phyloP scores from a whole-genome alignment of 1,139 yeast genomes.

The Yamadazyma oceani region DNA sequence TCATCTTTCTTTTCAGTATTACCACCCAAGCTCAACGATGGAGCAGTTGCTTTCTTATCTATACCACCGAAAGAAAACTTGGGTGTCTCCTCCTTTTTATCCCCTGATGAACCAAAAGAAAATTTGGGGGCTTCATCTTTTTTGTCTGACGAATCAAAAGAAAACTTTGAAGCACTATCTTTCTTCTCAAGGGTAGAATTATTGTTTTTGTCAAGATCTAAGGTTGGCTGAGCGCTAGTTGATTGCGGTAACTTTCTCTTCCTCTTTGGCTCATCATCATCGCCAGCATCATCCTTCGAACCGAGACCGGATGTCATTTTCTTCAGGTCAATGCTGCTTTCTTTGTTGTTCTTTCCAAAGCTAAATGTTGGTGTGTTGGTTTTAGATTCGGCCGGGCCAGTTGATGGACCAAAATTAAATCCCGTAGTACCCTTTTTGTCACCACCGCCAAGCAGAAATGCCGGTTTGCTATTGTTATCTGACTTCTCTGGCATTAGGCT shows the following conservation, averaged over 20 bases:
- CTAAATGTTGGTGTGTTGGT: conserved; percentile 15
- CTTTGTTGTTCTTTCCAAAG: conserved; percentile 17
- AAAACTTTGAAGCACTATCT: not conserved
- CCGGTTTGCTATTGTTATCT: conserved; percentile 7
- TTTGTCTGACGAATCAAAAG: conserved; percentile 5
- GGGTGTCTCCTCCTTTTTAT: conserved; percentile 21
- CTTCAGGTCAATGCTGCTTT: conserved; percentile 13
- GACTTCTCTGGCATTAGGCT: too few species aligned
- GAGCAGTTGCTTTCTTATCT: conserved; percentile 3
- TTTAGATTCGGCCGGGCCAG: not conserved
- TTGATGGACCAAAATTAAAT: conserved; percentile 7
- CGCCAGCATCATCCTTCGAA: conserved; percentile 6
- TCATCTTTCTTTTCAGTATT: conserved; percentile 14
- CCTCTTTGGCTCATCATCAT: conserved; percentile 20
- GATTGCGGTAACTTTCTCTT: conserved; percentile 13
- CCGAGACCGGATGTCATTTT: too few species aligned
- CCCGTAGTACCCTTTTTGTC: conserved; percentile 6
- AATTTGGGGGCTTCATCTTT: conserved; percentile 12
- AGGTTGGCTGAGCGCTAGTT: conserved; percentile 12
- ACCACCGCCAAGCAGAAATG: conserved; percentile 10
- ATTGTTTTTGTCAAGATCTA: not conserved
- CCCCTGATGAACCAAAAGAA: conserved; percentile 20
- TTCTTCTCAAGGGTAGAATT: not conserved
- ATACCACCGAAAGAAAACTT: conserved; percentile 13
- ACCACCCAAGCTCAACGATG: not conserved